Conservation (phyloP, 805 yeast genomes). For the Wickerhamiella azyma region DNA sequence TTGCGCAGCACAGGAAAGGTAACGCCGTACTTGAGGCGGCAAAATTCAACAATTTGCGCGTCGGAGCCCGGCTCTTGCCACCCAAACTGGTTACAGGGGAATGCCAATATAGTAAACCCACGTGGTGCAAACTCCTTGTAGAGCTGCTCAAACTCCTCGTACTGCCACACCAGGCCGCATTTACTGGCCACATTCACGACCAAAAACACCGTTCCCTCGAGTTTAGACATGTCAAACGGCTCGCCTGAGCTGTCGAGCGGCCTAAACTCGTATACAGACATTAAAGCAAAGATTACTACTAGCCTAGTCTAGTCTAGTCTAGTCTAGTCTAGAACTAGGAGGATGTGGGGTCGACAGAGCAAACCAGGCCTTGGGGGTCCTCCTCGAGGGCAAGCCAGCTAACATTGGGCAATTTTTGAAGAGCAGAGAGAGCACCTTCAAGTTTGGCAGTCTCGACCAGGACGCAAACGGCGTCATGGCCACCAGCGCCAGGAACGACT, state of each 20-base stretch:
- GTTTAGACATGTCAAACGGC: conserved; percentile 42
- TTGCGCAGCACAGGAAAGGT: conserved; percentile 79
- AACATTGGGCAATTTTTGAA: conserved; percentile 16
- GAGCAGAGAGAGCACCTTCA: conserved; percentile 21
- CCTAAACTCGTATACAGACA: conserved; percentile 48
- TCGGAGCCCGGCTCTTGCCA: conserved; percentile 59
- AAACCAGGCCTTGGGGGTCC: conserved; percentile 10
- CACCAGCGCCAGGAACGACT: conserved; percentile 99
- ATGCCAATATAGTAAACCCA: conserved; percentile 61
- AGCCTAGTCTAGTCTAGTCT: too few species aligned
- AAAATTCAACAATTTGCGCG: conserved; percentile 57
- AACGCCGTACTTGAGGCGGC: conserved; percentile 75
- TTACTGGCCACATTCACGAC: conserved; percentile 82
- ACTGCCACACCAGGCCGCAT: conserved; percentile 68
- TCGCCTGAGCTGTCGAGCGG: conserved; percentile 50
- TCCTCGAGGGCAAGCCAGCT: conserved; percentile 11
- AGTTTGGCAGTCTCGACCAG: conserved; percentile 40
- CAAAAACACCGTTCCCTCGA: conserved; percentile 68
- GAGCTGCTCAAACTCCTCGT: conserved; percentile 52
- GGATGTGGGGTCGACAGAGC: not conserved
- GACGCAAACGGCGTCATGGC: conserved; percentile 81
- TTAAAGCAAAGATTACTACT: not conserved
- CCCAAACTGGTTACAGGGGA: conserved; percentile 89
- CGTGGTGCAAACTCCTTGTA: conserved; percentile 48
- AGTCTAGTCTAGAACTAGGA: too few species aligned